Percentiles rank a stretch among this genome's conserved stretches.
phyloP scores from a whole-genome alignment of 2,329 filamentous ascomycete genomes.

The Didymella segeticola region DNA sequence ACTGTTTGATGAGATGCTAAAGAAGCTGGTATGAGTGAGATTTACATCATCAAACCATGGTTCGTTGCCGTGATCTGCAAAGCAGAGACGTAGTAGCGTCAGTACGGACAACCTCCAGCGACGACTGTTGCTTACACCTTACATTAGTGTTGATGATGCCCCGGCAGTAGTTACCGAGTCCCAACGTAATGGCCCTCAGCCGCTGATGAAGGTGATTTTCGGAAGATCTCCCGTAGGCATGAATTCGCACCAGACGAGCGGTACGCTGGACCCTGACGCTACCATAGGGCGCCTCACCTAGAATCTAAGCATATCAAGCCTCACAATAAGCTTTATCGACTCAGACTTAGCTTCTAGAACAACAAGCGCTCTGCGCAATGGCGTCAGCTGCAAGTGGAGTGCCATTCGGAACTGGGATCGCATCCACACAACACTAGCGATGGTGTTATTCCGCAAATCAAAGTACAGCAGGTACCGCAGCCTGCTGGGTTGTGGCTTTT shows the following conservation, averaged over 20 bases:
- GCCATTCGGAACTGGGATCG: neutral
- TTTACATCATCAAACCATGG: neutral
- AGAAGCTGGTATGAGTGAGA: neutral
- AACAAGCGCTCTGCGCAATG: neutral
- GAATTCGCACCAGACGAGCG: neutral
- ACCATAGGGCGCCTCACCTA: neutral
- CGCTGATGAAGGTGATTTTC: neutral
- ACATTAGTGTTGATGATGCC: neutral
- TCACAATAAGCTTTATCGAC: neutral
- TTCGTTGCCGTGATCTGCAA: neutral
- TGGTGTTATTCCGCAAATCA: neutral
- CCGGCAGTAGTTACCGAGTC: neutral
- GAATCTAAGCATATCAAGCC: neutral
- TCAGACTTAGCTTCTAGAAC: neutral
- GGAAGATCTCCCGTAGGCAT: conserved; percentile 1
- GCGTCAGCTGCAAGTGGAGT: neutral
- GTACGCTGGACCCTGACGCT: neutral
- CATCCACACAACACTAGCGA: neutral
- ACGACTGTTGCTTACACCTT: neutral
- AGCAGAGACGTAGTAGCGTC: neutral
- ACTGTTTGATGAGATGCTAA: neutral
- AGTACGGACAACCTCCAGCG: neutral
- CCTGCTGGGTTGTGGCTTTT: neutral
- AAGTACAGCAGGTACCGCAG: neutral
- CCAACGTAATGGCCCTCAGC: neutral